Evolutionary conservation across 2,329 filamentous ascomycete species (phyloP), one percentile per base, ranked within the genome.

Genomic region (Exophiala phaeomuriformis): DNA sequence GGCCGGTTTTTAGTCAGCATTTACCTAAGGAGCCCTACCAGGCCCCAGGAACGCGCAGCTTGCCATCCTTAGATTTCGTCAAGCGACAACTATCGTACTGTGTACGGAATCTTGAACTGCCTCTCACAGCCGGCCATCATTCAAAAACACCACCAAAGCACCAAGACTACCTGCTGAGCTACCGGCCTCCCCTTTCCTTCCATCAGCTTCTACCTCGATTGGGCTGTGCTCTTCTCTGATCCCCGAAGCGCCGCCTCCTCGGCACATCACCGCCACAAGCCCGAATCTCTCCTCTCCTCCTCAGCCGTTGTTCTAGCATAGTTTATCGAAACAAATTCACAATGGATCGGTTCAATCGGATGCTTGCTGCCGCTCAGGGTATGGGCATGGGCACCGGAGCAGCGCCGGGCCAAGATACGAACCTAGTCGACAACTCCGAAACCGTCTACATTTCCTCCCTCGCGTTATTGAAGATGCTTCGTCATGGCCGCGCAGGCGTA

Each of bases 391-490:
- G 67, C 52, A 69, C 69, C 41, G 68, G 68, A 66, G 91, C 96
- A 66, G 66, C 67, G 49, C 67, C 69, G 37, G 69, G 70, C 65
- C 93, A 97, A 66, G 93, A 91, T 64, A 80, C 82, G 37, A 90
- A 86, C 68, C 81, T 98, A 57, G 94, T 98, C 71, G 93, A 98
- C 71, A 98, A 98, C 76, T 95, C 91, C 65, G 93, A 98, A 77
- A 98, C 93, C 33, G 93, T 98, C 42, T 95, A 98, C 76, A 98
- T 98, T 66, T 98, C 93, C 49, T 98, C 93, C 46, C 83, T 98
- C 57, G 93, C 93, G 49, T 80, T 98, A 49, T 79, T 98, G 65
- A 98, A 98, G 81, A 98, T 98, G 93, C 80, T 98, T 72, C 85
- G 93, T 70, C 93, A 98, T 73, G 93, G 93, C 61, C 86, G 93